Evolutionary conservation across 495 filamentous ascomycete species (phyloP).

Genomic region (Neurospora africana): DNA sequence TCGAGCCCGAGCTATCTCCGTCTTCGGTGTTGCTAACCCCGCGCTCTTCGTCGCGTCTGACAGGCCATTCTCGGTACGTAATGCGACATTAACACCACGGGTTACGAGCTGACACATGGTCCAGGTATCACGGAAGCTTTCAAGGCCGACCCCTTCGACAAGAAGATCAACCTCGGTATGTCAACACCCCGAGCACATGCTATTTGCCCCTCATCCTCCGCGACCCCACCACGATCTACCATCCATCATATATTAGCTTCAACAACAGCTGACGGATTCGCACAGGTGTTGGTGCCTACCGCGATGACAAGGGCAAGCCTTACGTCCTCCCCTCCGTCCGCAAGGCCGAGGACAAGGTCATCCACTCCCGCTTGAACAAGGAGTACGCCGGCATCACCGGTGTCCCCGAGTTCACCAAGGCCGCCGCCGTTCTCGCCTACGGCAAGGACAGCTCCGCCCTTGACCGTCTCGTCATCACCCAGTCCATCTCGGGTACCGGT

Average conservation of each 20-base stretch:
- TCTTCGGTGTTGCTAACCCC: conserved; percentile 11
- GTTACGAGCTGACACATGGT: conserved; percentile 7
- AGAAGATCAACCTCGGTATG: conserved; percentile 96
- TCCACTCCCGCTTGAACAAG: conserved; percentile 72
- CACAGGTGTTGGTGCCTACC: conserved; percentile 66
- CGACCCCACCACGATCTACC: background rate
- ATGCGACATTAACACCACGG: background rate
- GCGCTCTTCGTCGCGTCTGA: background rate
- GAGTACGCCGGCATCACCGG: conserved; percentile 98
- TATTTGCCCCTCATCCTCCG: background rate
- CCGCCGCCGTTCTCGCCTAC: conserved; percentile 84
- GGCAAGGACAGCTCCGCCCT: conserved; percentile 66
- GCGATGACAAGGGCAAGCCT: conserved; percentile 93
- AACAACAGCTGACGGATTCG: background rate
- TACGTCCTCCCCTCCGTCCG: conserved; percentile 93
- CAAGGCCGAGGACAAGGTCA: conserved; percentile 77
- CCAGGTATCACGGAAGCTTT: conserved; percentile 94
- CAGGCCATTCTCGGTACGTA: conserved; percentile 69
- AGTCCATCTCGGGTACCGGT: conserved; percentile 96
- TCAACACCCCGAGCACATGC: conserved; percentile 14
- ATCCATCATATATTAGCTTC: background rate
- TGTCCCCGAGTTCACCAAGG: conserved; percentile 84
- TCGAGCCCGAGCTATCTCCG: background rate
- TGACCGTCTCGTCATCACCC: conserved; percentile 80
- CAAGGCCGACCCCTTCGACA: conserved; percentile 82